Evolutionary conservation across 2,329 filamentous ascomycete species (phyloP).

Genomic region (Anthostomella pinea): DNA sequence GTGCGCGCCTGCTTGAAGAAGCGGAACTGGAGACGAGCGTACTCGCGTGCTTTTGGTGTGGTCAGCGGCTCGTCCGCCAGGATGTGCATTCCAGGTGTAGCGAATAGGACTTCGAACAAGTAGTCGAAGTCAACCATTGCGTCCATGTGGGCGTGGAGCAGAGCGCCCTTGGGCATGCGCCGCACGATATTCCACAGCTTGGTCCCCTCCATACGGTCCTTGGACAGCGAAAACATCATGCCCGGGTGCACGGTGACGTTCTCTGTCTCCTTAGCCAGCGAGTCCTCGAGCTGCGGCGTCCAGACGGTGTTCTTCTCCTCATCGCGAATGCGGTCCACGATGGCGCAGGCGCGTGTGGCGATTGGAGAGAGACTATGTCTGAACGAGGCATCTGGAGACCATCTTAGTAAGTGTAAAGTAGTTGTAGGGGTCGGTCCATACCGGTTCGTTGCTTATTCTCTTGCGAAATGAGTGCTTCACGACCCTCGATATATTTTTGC

Average conservation of each 20-base stretch:
- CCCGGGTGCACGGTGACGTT: slow-evolving; percentile 73
- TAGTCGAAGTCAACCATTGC: slow-evolving; percentile 88
- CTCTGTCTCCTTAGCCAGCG: slow-evolving; percentile 56
- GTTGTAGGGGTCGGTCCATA: no score
- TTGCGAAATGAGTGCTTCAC: slow-evolving; percentile 71
- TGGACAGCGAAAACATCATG: slow-evolving; percentile 90
- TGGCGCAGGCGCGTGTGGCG: slow-evolving; percentile 71
- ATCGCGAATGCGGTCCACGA: slow-evolving; percentile 75
- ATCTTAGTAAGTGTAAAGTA: no score
- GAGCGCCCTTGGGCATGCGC: slow-evolving; percentile 82
- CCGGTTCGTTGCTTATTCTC: slow-evolving; percentile 83
- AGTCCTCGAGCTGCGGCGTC: slow-evolving; percentile 71
- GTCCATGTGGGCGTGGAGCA: slow-evolving; percentile 85
- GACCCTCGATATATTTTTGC: slow-evolving; percentile 74
- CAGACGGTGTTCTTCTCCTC: slow-evolving; percentile 75
- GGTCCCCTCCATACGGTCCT: slow-evolving; percentile 80
- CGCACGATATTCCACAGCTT: slow-evolving; percentile 82
- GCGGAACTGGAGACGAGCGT: slow-evolving; percentile 59
- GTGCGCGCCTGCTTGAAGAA: slow-evolving; percentile 48
- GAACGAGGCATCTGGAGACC: slow-evolving; percentile 71
- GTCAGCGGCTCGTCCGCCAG: slow-evolving; percentile 56
- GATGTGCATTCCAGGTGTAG: slow-evolving; percentile 72
- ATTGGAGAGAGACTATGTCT: slow-evolving; percentile 73
- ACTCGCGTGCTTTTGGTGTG: slow-evolving; percentile 49
- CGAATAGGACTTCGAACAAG: slow-evolving; percentile 69